Conservation (phyloP, 768 basidiomycete species). For the Amanita fuliginea region DNA sequence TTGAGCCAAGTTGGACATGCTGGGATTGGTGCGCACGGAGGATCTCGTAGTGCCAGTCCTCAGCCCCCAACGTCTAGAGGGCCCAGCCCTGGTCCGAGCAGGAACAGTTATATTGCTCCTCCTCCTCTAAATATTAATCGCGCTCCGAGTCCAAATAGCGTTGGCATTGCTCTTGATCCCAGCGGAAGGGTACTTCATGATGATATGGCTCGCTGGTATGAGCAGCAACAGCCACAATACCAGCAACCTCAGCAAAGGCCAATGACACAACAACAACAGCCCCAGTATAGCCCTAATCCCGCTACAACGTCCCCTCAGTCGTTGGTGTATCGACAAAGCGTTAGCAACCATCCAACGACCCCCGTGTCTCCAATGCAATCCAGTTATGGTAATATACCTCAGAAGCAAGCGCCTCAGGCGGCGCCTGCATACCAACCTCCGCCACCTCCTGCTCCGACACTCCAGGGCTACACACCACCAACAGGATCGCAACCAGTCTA, state of each 20-base stretch:
- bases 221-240: constrained; percentile 26
- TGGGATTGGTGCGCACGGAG: constrained; percentile 75
- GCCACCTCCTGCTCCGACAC: constrained; percentile 1
- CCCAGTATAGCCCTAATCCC: constrained; percentile 5
- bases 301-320: not conserved
- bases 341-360: not conserved
- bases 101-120: constrained; percentile 27
- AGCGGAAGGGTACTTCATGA: constrained; percentile 75
- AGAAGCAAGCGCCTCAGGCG: not conserved
- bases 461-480: constrained; percentile 6
- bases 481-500: constrained; percentile 9
- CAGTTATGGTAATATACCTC: not conserved
- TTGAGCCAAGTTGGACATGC: constrained; percentile 58
- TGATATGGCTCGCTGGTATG: constrained; percentile 56
- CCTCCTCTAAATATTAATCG: constrained; percentile 28
- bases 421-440: constrained; percentile 5
- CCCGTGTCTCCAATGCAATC: constrained; percentile 1
- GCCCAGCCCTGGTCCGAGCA: constrained; percentile 39
- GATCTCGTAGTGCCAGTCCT: constrained; percentile 50
- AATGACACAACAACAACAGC: not conserved
- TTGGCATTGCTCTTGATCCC: constrained; percentile 77
- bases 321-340: not conserved
- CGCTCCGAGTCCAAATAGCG: constrained; percentile 64
- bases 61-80: constrained; percentile 41
- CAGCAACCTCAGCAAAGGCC: constrained; percentile 2